A percentile compares a stretch with the other conserved stretches of the same genome.
These are phyloP conservation scores for Backusella westeae DNA, from an alignment of 192 early-diverging fungal species.

Conservation along the genomic window DNA sequence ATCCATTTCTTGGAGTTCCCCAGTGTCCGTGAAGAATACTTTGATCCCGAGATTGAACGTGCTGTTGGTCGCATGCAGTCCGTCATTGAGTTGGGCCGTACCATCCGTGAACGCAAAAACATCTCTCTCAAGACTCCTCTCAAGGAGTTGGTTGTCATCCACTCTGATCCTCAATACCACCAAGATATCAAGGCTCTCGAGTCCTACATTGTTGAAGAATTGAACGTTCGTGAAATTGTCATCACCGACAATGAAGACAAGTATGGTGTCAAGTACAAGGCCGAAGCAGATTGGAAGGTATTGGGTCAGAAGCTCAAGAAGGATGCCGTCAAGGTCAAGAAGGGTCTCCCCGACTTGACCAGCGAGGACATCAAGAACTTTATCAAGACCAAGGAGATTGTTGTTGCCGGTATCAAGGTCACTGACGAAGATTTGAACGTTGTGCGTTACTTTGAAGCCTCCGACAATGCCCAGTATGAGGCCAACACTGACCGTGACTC, in stretches of 20 bases:
- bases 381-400: constrained; percentile 61
- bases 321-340: constrained; percentile 83
- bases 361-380: constrained; percentile 83
- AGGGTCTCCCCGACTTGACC: constrained; percentile 72
- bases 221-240: constrained; percentile 85
- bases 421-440: constrained; percentile 83
- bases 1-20: constrained; percentile 97
- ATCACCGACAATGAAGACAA: constrained; percentile 88
- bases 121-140: constrained; percentile 94
- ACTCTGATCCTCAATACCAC: constrained; percentile 85
- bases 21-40: constrained; percentile 91
- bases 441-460: constrained; percentile 80
- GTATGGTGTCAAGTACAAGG: constrained; percentile 91
- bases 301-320: constrained; percentile 90
- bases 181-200: constrained; percentile 83
- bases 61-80: constrained; percentile 92
- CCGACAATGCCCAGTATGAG: constrained; percentile 63
- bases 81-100: constrained; percentile 94
- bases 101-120: constrained; percentile 87
- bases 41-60: constrained; percentile 94
- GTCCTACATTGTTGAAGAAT: constrained; percentile 87
- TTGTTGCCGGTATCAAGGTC: constrained; percentile 78
- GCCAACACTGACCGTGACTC: constrained; percentile 79
- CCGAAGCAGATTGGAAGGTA: constrained; percentile 87
- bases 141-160: constrained; percentile 89